These are phyloP conservation scores for Sporothrix sp. DNA, from an alignment of 2,329 filamentous ascomycete genomes.

Conservation along the genomic window DNA sequence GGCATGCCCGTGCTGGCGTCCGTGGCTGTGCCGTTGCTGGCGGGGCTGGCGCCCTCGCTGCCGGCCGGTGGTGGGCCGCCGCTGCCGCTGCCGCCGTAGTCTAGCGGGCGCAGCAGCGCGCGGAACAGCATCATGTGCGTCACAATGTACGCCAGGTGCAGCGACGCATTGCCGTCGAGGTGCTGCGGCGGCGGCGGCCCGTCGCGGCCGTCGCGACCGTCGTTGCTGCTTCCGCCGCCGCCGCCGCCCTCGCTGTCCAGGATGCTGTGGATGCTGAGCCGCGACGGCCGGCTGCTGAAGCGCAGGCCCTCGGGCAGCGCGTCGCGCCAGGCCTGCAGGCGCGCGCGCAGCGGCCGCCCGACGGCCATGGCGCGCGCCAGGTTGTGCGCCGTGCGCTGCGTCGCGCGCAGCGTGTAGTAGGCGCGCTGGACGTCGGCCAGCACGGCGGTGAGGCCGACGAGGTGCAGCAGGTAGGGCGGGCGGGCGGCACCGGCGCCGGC, in stretches of 20 bases:
- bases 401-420: conserved; percentile 24
- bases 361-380: conserved; percentile 24
- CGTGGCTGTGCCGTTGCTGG: neutral
- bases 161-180: conserved; percentile 23
- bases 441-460: conserved; percentile 24
- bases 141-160: conserved; percentile 26
- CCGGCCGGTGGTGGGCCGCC: neutral
- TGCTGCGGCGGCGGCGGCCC: neutral
- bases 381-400: conserved; percentile 22
- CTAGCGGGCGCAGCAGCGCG: conserved; percentile 24
- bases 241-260: neutral
- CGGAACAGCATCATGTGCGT: conserved; percentile 28
- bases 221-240: no score
- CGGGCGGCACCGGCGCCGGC: neutral
- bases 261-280: neutral
- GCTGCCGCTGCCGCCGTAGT: conserved; percentile 12
- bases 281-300: neutral
- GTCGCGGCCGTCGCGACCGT: neutral
- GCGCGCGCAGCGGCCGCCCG: conserved; percentile 20
- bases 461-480: conserved; percentile 21
- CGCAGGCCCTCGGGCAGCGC: conserved; percentile 18
- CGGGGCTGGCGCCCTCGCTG: neutral
- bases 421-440: conserved; percentile 25
- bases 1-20: neutral
- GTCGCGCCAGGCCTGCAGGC: conserved; percentile 25